These are phyloP conservation scores for Populus hybrid DNA, from an alignment of 441 rosid genomes.

Conservation along the genomic window DNA sequence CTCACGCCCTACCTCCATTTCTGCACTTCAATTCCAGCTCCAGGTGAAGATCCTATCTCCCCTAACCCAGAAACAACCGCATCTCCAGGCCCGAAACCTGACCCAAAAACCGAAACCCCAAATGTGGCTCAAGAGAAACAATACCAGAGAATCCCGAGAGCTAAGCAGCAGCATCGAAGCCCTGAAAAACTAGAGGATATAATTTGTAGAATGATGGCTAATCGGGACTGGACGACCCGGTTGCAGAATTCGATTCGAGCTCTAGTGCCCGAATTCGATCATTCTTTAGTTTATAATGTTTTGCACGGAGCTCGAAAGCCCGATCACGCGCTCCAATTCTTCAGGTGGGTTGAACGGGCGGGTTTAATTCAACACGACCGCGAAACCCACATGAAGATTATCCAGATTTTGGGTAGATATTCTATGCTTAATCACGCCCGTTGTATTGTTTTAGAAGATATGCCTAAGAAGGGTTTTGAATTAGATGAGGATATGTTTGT, in stretches of 20 bases:
- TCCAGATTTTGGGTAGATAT: slow-evolving; percentile 65
- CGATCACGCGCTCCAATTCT: slow-evolving; percentile 92
- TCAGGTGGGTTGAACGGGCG: slow-evolving; percentile 87
- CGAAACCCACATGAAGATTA: slow-evolving; percentile 70
- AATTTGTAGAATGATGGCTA: slow-evolving; percentile 82
- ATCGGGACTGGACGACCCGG: slow-evolving; percentile 83
- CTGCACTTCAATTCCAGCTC: slow-evolving; percentile 32
- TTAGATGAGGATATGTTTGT: slow-evolving; percentile 91
- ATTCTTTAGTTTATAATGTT: slow-evolving; percentile 71
- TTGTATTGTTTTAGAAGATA: slow-evolving; percentile 64
- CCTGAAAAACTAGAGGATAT: slow-evolving; percentile 70
- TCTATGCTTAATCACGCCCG: slow-evolving; percentile 79
- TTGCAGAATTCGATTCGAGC: slow-evolving; percentile 79
- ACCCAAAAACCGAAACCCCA: slow-evolving; percentile 14
- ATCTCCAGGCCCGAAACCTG: slow-evolving; percentile 8
- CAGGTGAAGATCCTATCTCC: slow-evolving; percentile 17
- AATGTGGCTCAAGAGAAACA: slow-evolving; percentile 11
- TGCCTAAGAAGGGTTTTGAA: slow-evolving; percentile 78
- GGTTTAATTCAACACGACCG: slow-evolving; percentile 72
- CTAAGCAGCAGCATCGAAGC: slow-evolving; percentile 38
- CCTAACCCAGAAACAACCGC: neutral
- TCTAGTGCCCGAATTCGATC: slow-evolving; percentile 72
- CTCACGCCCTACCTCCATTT: slow-evolving; percentile 19
- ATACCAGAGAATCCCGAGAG: slow-evolving; percentile 34
- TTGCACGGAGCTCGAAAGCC: slow-evolving; percentile 61